Percentiles rank a stretch among this genome's conserved stretches.
Conservation (phyloP, 2,329 filamentous ascomycete species). For the Helotiales sp. region DNA sequence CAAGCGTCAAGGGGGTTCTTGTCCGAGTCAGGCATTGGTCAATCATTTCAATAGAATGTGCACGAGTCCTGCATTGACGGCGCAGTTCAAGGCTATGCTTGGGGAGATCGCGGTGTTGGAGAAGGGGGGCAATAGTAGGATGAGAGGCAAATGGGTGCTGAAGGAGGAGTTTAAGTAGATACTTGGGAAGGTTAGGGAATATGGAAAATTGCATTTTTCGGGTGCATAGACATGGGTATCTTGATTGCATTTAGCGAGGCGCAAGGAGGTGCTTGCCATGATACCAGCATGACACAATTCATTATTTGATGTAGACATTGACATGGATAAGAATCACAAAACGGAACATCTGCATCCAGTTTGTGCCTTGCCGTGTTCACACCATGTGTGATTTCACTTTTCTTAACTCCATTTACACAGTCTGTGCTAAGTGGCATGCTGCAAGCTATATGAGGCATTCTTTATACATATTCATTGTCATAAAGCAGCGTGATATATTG, state of each 20-base stretch:
- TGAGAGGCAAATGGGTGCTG: slow-evolving; percentile 35
- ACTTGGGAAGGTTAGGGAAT: neutral
- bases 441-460: too few relatives aligned
- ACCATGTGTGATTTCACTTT: too few relatives aligned
- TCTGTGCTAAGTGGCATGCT: too few relatives aligned
- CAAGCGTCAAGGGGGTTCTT: slow-evolving; percentile 71
- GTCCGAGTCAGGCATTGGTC: slow-evolving; percentile 81
- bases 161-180: slow-evolving; percentile 35
- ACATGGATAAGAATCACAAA: neutral
- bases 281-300: neutral
- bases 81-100: slow-evolving; percentile 81
- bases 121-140: slow-evolving; percentile 36
- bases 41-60: slow-evolving; percentile 88
- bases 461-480: too few relatives aligned
- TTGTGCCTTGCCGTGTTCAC: too few relatives aligned
- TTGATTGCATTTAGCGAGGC: slow-evolving; percentile 17
- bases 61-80: slow-evolving; percentile 64
- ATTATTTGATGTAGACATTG: neutral
- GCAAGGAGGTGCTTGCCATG: slow-evolving; percentile 1
- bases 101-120: slow-evolving; percentile 72
- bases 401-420: too few relatives aligned
- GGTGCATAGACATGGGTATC: neutral
- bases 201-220: neutral
- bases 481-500: too few relatives aligned
- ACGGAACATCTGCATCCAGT: neutral